phyloP scores from a whole-genome alignment of 331 rosid species.

The Spiraea crenata region DNA sequence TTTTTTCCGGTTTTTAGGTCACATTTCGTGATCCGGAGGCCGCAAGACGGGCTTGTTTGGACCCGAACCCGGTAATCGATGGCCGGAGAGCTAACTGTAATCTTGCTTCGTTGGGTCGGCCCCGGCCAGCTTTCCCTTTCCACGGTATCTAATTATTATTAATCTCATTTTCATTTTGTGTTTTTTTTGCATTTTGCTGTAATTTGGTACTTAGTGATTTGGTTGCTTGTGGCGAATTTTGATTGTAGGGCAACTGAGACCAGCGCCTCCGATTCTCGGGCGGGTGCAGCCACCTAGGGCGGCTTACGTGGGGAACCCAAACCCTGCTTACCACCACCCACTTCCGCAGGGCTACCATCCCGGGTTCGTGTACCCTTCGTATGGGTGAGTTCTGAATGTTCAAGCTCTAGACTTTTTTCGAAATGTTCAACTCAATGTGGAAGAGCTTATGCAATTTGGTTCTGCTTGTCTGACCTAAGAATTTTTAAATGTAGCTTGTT shows the following conservation, averaged over 20 bases:
- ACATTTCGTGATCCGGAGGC: conserved; percentile 26
- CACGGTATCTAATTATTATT: not conserved
- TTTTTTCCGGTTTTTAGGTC: conserved; percentile 11
- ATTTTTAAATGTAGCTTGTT: too few relatives aligned
- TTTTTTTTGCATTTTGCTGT: not conserved
- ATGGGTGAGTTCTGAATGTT: conserved; percentile 25
- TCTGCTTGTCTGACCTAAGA: not conserved
- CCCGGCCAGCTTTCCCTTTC: conserved; percentile 15
- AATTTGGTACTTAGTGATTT: not conserved
- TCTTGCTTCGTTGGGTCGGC: conserved; percentile 25
- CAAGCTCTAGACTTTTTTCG: not conserved
- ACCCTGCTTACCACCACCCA: conserved; percentile 27
- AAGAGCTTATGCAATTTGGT: conserved; percentile 6
- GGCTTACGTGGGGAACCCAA: conserved; percentile 20
- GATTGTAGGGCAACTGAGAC: conserved; percentile 18
- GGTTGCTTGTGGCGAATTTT: not conserved
- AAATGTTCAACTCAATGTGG: not conserved
- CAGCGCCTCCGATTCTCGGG: conserved; percentile 15
- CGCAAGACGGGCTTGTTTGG: conserved; percentile 24
- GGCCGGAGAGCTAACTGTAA: conserved; percentile 33
- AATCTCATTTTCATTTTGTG: not conserved
- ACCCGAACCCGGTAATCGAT: conserved; percentile 29
- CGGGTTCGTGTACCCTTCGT: conserved; percentile 22
- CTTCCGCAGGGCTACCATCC: conserved; percentile 26
- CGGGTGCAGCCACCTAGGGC: conserved; percentile 20